Conservation (phyloP, 106 monocot genomes). For the Phalaenopsis equestris region DNA sequence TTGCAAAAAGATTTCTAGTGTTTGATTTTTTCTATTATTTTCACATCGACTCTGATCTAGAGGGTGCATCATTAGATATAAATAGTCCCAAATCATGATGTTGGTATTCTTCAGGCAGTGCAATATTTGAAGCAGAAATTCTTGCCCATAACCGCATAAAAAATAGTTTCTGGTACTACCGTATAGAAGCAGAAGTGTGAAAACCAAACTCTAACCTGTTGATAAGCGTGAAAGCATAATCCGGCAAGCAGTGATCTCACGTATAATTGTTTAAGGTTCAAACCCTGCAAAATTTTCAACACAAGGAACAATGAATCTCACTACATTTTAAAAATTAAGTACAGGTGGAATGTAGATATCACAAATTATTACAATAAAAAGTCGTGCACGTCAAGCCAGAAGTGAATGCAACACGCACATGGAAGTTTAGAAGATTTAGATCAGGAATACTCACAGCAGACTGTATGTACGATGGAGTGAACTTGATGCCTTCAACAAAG, state of each 20-base stretch:
- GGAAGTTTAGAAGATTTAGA: not conserved
- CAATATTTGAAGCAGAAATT: not conserved
- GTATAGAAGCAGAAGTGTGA: not conserved
- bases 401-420: not conserved
- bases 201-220: conserved; percentile 39
- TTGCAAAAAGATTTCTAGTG: too few species aligned
- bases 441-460: conserved; percentile 50
- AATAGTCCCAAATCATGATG: too few species aligned
- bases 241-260: conserved; percentile 58
- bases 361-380: not conserved
- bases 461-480: conserved; percentile 70
- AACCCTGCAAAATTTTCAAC: conserved; percentile 39
- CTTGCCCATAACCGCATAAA: not conserved
- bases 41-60: too few species aligned
- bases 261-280: conserved; percentile 72
- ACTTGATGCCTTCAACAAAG: conserved; percentile 65
- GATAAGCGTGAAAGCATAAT: conserved; percentile 95
- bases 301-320: not conserved
- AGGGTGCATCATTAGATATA: too few species aligned
- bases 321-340: not conserved
- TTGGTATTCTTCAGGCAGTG: too few species aligned
- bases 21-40: too few species aligned
- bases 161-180: not conserved
- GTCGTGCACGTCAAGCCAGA: not conserved
- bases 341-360: too few species aligned